Base-by-base conservation (phyloP, 257 asterid species). In the Datura wrightii region DNA sequence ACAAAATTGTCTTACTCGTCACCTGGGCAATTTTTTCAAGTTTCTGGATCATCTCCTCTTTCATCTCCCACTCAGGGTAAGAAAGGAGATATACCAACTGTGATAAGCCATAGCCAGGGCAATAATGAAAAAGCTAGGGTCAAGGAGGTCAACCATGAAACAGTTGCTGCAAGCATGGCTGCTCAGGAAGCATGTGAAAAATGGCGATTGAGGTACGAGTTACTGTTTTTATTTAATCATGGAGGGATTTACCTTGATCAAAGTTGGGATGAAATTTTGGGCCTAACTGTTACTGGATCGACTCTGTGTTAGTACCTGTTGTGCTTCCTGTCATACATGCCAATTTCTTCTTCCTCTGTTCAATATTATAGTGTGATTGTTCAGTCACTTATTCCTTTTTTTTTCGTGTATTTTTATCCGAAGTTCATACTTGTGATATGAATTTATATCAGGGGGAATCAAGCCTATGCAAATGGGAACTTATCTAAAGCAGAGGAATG, bases 101-200 rank as follows among this genome's bases (percentile, higher is more conserved):
- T 84, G 63, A 65, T 83, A 62, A 89, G 85, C 84, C 92, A 91
- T 71, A 87, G 79, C 84, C 83, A 84, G 78, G 89, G 85, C 79
- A 85, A 86, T 78, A 37, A 87, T 79, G 90, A 86, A 86, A 89
- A 88, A 81, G 90, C 87, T 83, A 89, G 87, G 86, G 90, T 89
- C 71, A 84, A 81, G 80, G 89, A 87, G 84, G 70, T 84, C 88
- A 91, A 88, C 83, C 84, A 82, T 82, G 93, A 87, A 85, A 62
- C 87, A 53, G 85, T 89, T 79, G 85, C 91, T 85, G 90, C 90
- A 72, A 89, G 94, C 89, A 88, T 89, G 89, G 93, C 94, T 50
- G 92, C 94, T 82, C 96, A 93, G 87, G 98, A 97, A 92, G 88
- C 94, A 85, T 97, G 99, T 91, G 99, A 97, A 92, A 95, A 91